These are phyloP conservation scores for Draba incana DNA, from an alignment of 345 rosid species.

Conservation along the genomic window DNA sequence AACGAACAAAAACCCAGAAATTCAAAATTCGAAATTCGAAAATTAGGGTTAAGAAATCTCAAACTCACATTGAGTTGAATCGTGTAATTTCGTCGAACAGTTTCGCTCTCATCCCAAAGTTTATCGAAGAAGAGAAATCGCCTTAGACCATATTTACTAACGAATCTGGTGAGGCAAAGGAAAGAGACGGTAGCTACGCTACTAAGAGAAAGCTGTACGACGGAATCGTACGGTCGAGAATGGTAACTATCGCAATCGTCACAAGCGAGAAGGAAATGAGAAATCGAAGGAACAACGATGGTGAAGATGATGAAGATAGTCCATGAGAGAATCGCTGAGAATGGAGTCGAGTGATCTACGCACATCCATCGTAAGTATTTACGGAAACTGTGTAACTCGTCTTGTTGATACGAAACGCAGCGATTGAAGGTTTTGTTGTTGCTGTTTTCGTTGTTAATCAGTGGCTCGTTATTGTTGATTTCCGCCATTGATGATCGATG, in stretches of 20 bases:
- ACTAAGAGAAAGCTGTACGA: conserved; percentile 83
- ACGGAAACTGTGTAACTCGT: conserved; percentile 77
- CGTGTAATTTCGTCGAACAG: conserved; percentile 67
- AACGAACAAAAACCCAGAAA: not conserved
- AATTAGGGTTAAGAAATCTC: not conserved
- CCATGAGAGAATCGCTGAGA: conserved; percentile 73
- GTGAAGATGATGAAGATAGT: conserved; percentile 63
- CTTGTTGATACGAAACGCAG: conserved; percentile 60
- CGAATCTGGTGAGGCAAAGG: conserved; percentile 65
- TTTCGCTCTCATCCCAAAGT: conserved; percentile 85
- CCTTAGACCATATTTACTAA: conserved; percentile 66
- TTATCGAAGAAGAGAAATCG: conserved; percentile 88
- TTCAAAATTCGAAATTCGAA: not conserved
- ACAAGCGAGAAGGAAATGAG: conserved; percentile 81
- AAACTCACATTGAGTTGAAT: conserved; percentile 57
- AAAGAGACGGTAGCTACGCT: conserved; percentile 71
- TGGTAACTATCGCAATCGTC: conserved; percentile 68
- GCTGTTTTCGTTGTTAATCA: conserved; percentile 38
- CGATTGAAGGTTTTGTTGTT: conserved; percentile 49
- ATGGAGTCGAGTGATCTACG: conserved; percentile 70
- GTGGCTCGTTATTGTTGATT: conserved; percentile 32
- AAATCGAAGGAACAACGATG: conserved; percentile 62
- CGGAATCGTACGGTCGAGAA: conserved; percentile 64
- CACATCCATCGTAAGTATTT: conserved; percentile 84
- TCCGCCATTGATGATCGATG: conserved; percentile 33